Evolutionary conservation across 768 basidiomycete genomes (phyloP), one percentile per base, ranked within the genome.

Genomic region (Russula sp.): DNA sequence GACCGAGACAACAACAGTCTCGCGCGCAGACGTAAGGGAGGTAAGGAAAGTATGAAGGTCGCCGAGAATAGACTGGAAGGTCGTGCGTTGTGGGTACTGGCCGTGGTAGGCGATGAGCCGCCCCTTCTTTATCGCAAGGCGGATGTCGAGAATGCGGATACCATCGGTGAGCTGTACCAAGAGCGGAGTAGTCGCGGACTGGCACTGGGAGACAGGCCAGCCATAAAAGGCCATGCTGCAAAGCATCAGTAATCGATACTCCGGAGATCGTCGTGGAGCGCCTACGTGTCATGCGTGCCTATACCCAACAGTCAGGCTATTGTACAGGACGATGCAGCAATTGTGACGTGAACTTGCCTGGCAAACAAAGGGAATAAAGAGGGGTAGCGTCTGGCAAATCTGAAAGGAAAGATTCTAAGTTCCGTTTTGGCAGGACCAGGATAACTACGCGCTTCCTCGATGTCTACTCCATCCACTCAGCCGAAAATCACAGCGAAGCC

Each of bases 181-280:
- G 31, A 96, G 82, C 0, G 86, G 82, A 0, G 83, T 87, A 4
- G 74, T 71, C 9, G 76, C 75, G 40, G 82, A 81, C 72, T 97
- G 94, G 70, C 94, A 98, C 71, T 96, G 92, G 0, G 90, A 89
- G 42, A 95, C 75, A 0, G 89, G 89, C 85, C 88, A 91, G 14
- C 89, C 89, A 67, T 92, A 87, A 65, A 91, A 84, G 9, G 91
- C 87, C 85, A 93, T 86, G 5, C 87, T 89, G 70, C 52, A 68
- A 56, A 44, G 35, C 14, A 34, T 53, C 56, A 66, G 45, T 34
- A 44, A 9, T n/a, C 53, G 20, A 42, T 11, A 11, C 35, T 62
- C 6, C 20, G 10, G 51, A 22, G 10, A 47, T 37, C 8, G 18
- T 27, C 34, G 20, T 27, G 8, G 40, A 37, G 4, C 48, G 27